Evolutionary conservation across 768 basidiomycete genomes (phyloP), one percentile per base, ranked within the genome.

Genomic region (Psilocybe subaeruginosa): DNA sequence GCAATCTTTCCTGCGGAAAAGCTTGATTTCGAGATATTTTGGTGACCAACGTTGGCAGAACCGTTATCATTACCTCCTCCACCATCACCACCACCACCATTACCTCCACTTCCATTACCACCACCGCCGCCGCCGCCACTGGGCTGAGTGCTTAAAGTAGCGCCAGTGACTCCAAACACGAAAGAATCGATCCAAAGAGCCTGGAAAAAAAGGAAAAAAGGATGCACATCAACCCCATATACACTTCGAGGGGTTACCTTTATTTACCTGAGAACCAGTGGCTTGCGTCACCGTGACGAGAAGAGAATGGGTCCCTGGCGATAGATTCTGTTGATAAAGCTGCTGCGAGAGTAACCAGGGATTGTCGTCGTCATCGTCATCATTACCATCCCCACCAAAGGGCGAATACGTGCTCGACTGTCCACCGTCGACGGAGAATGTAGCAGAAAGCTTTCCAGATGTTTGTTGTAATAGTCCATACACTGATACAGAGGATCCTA

Each of bases 161-260:
- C 29, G 27, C 39, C 39, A 11, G 54, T 61, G 11, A 31, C 46
- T 43, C 45, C 54, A 49, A 39, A 61, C 1, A 50, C 31, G 12
- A 61, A 14, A 9, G 60, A 61, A 23, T 61, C 60, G 3, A 61
- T 55, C 54, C 54, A 61, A 17, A 61, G 54, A 7, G 35, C n/a
- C 60, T 61, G 19, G 3, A 7, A 4, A 19, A 14, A 12, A 31
- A n/a, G 8, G 6, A 33, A 31, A 12, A 16, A 37, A 5, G n/a
- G 12, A 23, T 17, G 1, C 3, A n/a, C 27, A 33, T 29, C 11
- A 33, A 33, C 7, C n/a, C 11, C 48, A 19, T 16, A 55, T 9
- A 56, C 1, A 35, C 11, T 3, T 17, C 51, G 29, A 35, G 3
- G 7, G 11, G 11, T 11, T 35, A 11, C 33, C 33, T 35, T 35